phyloP scores from a whole-genome alignment of 2,329 filamentous ascomycete genomes.

The Cercospora beticola region DNA sequence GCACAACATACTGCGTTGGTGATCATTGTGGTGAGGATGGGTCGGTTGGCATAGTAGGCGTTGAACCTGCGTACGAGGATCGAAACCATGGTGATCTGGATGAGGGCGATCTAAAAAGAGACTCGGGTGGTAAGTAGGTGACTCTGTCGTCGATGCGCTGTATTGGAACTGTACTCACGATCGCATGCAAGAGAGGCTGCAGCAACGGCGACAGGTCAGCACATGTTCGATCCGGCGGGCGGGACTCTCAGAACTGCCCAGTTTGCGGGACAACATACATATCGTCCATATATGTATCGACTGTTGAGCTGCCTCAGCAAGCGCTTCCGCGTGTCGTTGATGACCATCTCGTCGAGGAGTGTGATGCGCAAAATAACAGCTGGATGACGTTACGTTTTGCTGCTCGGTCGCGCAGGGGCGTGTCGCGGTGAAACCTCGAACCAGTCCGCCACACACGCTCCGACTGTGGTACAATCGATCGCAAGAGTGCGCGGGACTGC shows the following conservation, averaged over 20 bases:
- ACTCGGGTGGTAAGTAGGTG: not conserved
- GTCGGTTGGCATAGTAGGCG: constrained; percentile 86
- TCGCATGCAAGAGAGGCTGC: constrained; percentile 81
- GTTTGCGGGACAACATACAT: constrained; percentile 56
- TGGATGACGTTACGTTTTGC: constrained; percentile 1
- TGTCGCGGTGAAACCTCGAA: not conserved
- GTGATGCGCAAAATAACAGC: not conserved
- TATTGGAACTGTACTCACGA: constrained; percentile 38
- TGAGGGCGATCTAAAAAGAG: constrained; percentile 61
- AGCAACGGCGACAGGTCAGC: constrained; percentile 60
- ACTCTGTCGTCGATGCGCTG: not conserved
- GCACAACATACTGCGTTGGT: constrained; percentile 76
- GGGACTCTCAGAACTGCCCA: not conserved
- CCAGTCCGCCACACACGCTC: not conserved
- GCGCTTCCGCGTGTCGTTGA: constrained; percentile 49
- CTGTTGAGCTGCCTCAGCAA: constrained; percentile 66
- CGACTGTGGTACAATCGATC: not conserved
- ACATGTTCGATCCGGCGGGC: constrained; percentile 54
- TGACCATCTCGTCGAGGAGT: constrained; percentile 37
- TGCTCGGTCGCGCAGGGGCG: constrained; percentile 5
- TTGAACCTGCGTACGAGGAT: constrained; percentile 86
- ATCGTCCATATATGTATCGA: constrained; percentile 70
- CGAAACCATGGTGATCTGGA: constrained; percentile 84
- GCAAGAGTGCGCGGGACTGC: not conserved
- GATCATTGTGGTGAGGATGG: constrained; percentile 98